Percentiles rank a stretch among this genome's conserved stretches.
These are phyloP conservation scores for Lonicera japonica DNA, from an alignment of 129 eudicot species.

Conservation along the genomic window DNA sequence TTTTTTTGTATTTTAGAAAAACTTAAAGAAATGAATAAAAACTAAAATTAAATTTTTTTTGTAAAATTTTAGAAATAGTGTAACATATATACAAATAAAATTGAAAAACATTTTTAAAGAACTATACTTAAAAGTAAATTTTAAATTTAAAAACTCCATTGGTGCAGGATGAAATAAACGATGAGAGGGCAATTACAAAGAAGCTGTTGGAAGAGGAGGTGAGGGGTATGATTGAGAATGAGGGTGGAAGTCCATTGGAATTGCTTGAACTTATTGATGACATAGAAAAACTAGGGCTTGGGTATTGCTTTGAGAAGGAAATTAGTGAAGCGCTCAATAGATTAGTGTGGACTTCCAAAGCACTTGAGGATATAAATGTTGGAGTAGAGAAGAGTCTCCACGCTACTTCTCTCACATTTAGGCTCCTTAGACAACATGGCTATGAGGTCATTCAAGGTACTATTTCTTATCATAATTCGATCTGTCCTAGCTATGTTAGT, in stretches of 20 bases:
- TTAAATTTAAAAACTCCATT: too few species aligned
- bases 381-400: background rate
- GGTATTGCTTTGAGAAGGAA: background rate
- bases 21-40: too few species aligned
- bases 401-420: background rate
- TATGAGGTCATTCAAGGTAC: background rate
- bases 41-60: too few species aligned
- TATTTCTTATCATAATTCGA: too few species aligned
- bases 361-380: background rate
- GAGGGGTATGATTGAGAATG: background rate
- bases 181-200: too few species aligned
- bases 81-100: background rate
- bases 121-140: too few species aligned
- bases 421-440: constrained; percentile 3
- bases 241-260: background rate
- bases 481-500: too few species aligned
- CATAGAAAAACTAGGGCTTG: background rate
- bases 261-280: background rate
- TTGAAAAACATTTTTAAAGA: too few species aligned
- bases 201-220: background rate
- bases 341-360: too few species aligned
- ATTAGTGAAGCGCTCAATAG: background rate
- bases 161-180: background rate
- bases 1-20: too few species aligned
- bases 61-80: too few species aligned